Conservation (phyloP, 805 yeast genomes). For the Yamadazyma insecticola region DNA sequence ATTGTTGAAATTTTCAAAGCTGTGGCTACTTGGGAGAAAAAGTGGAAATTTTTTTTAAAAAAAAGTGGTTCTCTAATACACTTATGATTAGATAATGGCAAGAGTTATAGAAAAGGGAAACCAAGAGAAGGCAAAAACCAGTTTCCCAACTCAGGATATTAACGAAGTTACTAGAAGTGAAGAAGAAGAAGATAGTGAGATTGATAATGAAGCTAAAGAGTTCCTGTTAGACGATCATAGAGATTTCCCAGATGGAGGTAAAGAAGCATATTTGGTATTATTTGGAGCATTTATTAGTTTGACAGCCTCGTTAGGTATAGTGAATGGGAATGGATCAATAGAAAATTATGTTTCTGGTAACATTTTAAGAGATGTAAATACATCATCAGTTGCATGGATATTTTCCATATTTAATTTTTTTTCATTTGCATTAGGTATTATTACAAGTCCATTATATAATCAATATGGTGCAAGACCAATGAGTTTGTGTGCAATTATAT, state of each 20-base stretch:
- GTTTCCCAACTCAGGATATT: no score
- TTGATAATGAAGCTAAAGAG: neutral
- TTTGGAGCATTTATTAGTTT: slow-evolving; percentile 25
- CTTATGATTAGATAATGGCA: no score
- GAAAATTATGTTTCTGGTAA: slow-evolving; percentile 20
- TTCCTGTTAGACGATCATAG: slow-evolving; percentile 17
- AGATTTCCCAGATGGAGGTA: slow-evolving; percentile 28
- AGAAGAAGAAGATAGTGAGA: neutral
- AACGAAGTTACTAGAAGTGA: no score
- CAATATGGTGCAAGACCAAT: slow-evolving; percentile 20
- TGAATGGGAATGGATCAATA: slow-evolving; percentile 25
- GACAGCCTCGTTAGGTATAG: slow-evolving; percentile 24
- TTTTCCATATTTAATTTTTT: slow-evolving; percentile 27
- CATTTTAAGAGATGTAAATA: slow-evolving; percentile 15
- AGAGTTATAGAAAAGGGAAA: no score
- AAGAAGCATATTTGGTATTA: slow-evolving; percentile 18
- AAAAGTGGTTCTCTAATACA: no score
- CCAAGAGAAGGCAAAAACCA: no score
- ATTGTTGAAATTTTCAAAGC: no score
- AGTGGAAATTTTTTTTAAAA: no score
- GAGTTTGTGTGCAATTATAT: slow-evolving; percentile 15
- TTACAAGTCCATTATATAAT: slow-evolving; percentile 27
- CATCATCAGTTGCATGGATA: slow-evolving; percentile 26
- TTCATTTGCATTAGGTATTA: slow-evolving; percentile 24
- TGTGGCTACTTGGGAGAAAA: no score